These are phyloP conservation scores for Cornus suecica DNA, from an alignment of 148 eudicot species.

Conservation along the genomic window DNA sequence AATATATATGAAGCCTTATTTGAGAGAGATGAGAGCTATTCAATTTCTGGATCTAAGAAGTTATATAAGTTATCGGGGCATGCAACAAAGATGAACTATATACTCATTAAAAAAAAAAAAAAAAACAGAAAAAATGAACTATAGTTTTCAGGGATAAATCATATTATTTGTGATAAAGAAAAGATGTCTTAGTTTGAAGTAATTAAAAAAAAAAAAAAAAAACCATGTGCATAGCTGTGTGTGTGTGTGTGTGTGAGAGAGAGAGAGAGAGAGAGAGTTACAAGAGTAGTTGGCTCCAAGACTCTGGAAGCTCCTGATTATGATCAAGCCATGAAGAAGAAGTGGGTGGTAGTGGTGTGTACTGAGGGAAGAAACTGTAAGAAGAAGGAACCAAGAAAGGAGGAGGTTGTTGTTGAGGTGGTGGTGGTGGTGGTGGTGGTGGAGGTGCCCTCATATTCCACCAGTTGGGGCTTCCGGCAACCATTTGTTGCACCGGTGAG, in stretches of 20 bases:
- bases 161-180: too few relatives aligned
- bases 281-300: slow-evolving; percentile 79
- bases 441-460: slow-evolving; percentile 51
- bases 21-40: slow-evolving; percentile 3
- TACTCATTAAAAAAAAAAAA: too few relatives aligned
- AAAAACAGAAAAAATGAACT: too few relatives aligned
- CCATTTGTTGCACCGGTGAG: slow-evolving; percentile 76
- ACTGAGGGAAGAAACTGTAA: slow-evolving; percentile 13
- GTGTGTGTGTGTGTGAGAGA: background rate
- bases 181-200: too few relatives aligned
- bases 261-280: slow-evolving; percentile 33
- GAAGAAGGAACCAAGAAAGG: slow-evolving; percentile 18
- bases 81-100: background rate
- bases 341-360: slow-evolving; percentile 11
- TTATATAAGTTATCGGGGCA: too few relatives aligned
- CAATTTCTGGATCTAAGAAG: background rate
- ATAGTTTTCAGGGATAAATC: too few relatives aligned
- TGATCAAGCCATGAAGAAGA: slow-evolving; percentile 39
- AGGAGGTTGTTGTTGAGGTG: slow-evolving; percentile 17
- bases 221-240: slow-evolving; percentile 7
- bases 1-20: background rate
- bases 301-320: slow-evolving; percentile 51
- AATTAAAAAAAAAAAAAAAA: too few relatives aligned
- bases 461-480: slow-evolving; percentile 42
- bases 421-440: slow-evolving; percentile 29